Evolutionary conservation across 352 stramenopile species (phyloP), one percentile per base, ranked within the genome.

Genomic region (Phytophthora sp.): DNA sequence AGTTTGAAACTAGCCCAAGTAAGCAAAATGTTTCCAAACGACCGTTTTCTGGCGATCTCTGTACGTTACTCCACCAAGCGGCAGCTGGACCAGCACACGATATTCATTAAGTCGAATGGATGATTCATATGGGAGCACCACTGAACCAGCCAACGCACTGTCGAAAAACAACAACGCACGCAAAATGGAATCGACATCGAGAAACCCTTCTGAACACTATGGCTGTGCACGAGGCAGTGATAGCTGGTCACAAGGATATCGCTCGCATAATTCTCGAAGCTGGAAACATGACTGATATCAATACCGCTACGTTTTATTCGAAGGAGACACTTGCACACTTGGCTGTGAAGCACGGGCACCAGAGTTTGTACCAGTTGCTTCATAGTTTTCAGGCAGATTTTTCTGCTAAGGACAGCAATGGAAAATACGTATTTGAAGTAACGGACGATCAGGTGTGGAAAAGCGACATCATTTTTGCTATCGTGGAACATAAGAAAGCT

Each of bases 21-120:
- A n/a, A n/a, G n/a, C n/a, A n/a, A n/a, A n/a, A n/a, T n/a, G n/a
- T n/a, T n/a, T n/a, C n/a, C 10, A 21, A 13, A 28, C 15, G 15
- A n/a, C n/a, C 23, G 5, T n/a, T 21, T 9, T 11, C 2, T 35
- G 32, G 52, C 23, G 54, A 60, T 11, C 61, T 70, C 20, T 60
- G 45, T 42, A 59, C 46, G 3, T 23, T 69, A 20, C 20, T 84
- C 3, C 72, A 81, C 18, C 65, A 75, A 24, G 75, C 62, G 0
- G 69, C 59, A 1, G 72, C 65, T 23, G 75, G 75, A 0, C 49
- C 44, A 32, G 66, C 62, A 4, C 59, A 68, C 9, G 65, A 84
- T 17, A 34, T 18, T 5, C 32, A 54, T 0, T 62, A 79, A 7
- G 62, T 77, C 0, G 71, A 84, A 30, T 84, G 68, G 64, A 56